Base-by-base conservation (phyloP, 495 filamentous ascomycete species). In the Penicillium steckii region DNA sequence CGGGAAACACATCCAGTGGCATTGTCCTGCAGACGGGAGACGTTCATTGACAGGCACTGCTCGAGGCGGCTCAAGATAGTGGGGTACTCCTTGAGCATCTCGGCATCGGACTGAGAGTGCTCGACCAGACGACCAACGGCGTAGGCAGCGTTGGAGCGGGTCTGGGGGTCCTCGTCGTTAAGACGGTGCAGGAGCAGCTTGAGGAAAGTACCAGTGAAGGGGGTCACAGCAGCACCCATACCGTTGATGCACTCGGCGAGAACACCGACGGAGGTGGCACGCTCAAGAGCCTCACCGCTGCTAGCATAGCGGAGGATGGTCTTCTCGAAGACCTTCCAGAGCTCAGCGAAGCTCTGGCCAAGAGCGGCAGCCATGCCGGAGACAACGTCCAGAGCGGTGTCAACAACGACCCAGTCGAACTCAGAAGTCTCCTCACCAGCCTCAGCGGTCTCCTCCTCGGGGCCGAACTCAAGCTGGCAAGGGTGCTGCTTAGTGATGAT, bases 351-450 rank as follows among this genome's bases (percentile, higher is more conserved):
- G 57, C 84, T 85, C 15, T 79, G 70, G 19, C 95, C 95, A 12
- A 97, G 84, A 23, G 89, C 92, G 29, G 80, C 81, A 15, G 93
- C 84, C 24, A 98, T 79, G 24, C 87, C 89, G 32, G 89, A 87
- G 25, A 96, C 76, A 29, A 93, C 89, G 55, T 98, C 94, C 53
- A 97, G 79, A 12, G 89, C 91, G 15, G 90, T 96, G 71, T 98
- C 94, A 44, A 98, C 87, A 38, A 95, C 85, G 22, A 95, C 81
- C 94, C 94, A 97, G 73, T 97, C 94, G 64, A 93, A 97, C 76
- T 98, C 94, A 15, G 94, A 93, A 15, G 85, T 87, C 63, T 94
- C 91, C 27, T 92, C 86, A 23, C 85, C 74, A 22, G 83, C 77
- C 45, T 82, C 82, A 30, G 83, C 72, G 27, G 84, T 76, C 56